Evolutionary conservation across 164 flowering plant genomes (phyloP).

Genomic region (Magnolia sinica): DNA sequence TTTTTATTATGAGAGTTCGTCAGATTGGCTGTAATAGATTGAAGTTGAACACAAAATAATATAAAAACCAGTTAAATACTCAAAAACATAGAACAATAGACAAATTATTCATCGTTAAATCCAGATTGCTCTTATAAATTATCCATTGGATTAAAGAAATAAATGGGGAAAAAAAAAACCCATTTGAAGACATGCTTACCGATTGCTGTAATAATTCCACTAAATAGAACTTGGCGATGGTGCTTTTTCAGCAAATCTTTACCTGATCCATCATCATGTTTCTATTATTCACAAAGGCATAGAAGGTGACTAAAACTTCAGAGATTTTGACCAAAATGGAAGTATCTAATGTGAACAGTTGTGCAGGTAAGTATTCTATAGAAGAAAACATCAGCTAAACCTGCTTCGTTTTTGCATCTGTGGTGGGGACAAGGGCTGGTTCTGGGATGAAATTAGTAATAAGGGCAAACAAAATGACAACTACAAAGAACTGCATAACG

Average conservation of each 20-base stretch:
- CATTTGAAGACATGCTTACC: conserved; percentile 36
- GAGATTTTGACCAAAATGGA: neutral
- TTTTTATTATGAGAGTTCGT: neutral
- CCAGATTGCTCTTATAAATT: no score
- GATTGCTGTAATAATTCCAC: conserved; percentile 91
- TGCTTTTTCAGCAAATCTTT: conserved; percentile 84
- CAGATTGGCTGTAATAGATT: neutral
- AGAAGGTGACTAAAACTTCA: conserved; percentile 4
- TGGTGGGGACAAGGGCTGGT: conserved; percentile 57
- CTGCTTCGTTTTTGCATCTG: conserved; percentile 8
- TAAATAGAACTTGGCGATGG: conserved; percentile 84
- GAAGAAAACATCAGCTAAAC: conserved; percentile 5
- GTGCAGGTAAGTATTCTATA: neutral
- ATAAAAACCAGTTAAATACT: neutral
- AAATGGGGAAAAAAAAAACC: no score
- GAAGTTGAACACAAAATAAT: neutral
- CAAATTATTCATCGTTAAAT: no score
- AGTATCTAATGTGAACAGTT: neutral
- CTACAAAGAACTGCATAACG: conserved; percentile 71
- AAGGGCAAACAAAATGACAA: conserved; percentile 82
- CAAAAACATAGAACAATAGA: no score
- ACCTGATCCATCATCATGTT: conserved; percentile 53
- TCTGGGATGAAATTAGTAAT: conserved; percentile 81
- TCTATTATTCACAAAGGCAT: conserved; percentile 33
- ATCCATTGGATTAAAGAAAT: no score